Percentiles rank a stretch among this genome's conserved stretches.
Conservation (phyloP, 2,329 filamentous ascomycete species). For the Xylaria sp. region DNA sequence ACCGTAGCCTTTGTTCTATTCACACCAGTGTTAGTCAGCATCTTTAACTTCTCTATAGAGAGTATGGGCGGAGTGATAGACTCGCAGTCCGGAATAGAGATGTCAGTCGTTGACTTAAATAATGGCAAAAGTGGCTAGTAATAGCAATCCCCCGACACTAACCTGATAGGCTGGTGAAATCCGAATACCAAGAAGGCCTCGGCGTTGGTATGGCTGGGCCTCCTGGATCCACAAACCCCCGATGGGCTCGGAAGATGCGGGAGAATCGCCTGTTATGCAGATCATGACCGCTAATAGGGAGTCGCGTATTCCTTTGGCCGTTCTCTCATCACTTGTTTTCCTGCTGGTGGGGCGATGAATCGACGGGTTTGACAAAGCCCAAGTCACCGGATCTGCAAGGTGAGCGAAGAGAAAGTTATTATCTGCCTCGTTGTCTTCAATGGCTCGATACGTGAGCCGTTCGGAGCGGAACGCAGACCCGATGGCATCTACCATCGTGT, state of each 20-base stretch:
- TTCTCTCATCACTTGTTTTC: conserved; percentile 27
- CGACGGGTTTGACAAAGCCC: conserved; percentile 27
- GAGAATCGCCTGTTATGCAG: conserved; percentile 25
- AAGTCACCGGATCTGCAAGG: conserved; percentile 36
- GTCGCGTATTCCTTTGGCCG: conserved; percentile 23
- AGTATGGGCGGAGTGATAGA: conserved; percentile 21
- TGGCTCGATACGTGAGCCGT: conserved; percentile 43
- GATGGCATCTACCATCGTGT: conserved; percentile 32
- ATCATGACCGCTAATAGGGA: conserved; percentile 38
- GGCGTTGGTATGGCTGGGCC: conserved; percentile 17
- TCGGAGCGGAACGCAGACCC: conserved; percentile 39
- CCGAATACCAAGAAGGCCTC: conserved; percentile 21
- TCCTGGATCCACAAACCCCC: conserved; percentile 8
- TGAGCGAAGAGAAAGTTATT: conserved; percentile 36
- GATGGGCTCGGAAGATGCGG: conserved; percentile 10
- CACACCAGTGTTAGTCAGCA: conserved; percentile 33
- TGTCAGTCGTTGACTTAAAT: background rate
- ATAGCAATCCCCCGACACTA: background rate
- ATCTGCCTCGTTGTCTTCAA: conserved; percentile 41
- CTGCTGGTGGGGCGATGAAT: conserved; percentile 33
- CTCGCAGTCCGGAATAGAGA: conserved; percentile 38
- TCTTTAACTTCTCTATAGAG: conserved; percentile 49
- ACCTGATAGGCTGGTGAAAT: conserved; percentile 24
- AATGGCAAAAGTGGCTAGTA: background rate
- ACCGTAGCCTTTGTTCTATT: conserved; percentile 57